These are phyloP conservation scores for Ganoderma boninense DNA, from an alignment of 1,284 basidiomycete species.

Conservation along the genomic window DNA sequence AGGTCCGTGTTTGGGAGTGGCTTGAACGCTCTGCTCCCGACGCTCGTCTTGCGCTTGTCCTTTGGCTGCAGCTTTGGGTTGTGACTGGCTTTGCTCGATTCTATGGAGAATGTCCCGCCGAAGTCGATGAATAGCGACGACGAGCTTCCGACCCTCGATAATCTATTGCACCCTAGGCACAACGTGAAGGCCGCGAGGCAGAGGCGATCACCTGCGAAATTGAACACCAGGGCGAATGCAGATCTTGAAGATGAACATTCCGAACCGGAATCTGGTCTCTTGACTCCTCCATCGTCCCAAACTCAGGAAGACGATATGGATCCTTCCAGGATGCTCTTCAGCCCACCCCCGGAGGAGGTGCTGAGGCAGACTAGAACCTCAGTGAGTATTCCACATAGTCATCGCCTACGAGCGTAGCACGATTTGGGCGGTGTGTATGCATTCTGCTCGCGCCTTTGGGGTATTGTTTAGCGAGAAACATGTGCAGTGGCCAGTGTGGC, in stretches of 20 bases:
- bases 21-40: conserved; percentile 6
- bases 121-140: conserved; percentile 19
- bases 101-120: conserved; percentile 35
- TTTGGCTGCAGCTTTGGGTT: neutral
- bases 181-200: conserved; percentile 36
- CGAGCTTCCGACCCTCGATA: conserved; percentile 27
- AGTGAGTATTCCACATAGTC: conserved; percentile 26
- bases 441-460: no score
- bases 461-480: no score
- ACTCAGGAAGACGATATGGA: conserved; percentile 33
- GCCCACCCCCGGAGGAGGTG: conserved; percentile 55
- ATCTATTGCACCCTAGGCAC: conserved; percentile 25
- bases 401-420: neutral
- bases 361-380: conserved; percentile 35
- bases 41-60: conserved; percentile 7
- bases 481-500: no score
- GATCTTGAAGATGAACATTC: conserved; percentile 26
- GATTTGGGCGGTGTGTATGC: no score
- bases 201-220: conserved; percentile 28
- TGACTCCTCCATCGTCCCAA: conserved; percentile 42
- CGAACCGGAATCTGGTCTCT: conserved; percentile 33
- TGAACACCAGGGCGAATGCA: conserved; percentile 21
- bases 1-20: neutral
- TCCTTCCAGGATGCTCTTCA: conserved; percentile 48
- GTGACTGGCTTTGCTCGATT: conserved; percentile 1